phyloP scores from a whole-genome alignment of 805 yeast species.

The Metschnikowia colocasiae region DNA sequence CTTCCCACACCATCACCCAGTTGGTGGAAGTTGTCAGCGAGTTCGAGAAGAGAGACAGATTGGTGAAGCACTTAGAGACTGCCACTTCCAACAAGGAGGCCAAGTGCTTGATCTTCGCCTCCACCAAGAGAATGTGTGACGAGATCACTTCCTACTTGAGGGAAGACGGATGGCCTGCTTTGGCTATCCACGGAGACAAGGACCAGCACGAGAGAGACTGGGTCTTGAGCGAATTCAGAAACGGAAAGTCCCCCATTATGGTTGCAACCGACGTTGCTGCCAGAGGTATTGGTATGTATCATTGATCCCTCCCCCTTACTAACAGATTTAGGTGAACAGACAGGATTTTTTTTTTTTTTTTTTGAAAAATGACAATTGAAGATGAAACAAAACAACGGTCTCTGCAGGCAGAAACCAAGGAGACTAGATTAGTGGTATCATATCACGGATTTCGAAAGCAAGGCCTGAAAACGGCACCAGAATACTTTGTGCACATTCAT shows the following conservation, averaged over 20 bases:
- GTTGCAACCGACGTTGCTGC: slow-evolving; percentile 99
- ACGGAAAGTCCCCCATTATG: slow-evolving; percentile 93
- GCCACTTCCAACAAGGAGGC: slow-evolving; percentile 69
- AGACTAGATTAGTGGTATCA: slow-evolving; percentile 12
- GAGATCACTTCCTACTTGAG: slow-evolving; percentile 88
- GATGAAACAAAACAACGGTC: slow-evolving; percentile 1
- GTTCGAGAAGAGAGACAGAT: slow-evolving; percentile 91
- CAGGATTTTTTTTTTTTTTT: slow-evolving; percentile 6
- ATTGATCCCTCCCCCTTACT: slow-evolving; percentile 18
- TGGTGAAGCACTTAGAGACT: slow-evolving; percentile 74
- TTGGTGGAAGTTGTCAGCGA: slow-evolving; percentile 86
- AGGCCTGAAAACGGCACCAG: slow-evolving; percentile 1
- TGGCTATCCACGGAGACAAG: slow-evolving; percentile 98
- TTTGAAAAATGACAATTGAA: slow-evolving; percentile 4
- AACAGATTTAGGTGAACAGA: slow-evolving; percentile 11
- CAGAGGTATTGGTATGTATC: slow-evolving; percentile 96
- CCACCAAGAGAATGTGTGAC: slow-evolving; percentile 98
- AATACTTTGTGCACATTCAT: neutral
- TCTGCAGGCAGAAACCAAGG: slow-evolving; percentile 11
- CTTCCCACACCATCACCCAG: slow-evolving; percentile 95
- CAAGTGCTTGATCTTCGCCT: slow-evolving; percentile 84
- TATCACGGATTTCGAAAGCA: slow-evolving; percentile 5
- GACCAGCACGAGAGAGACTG: slow-evolving; percentile 98
- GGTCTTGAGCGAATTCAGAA: slow-evolving; percentile 90
- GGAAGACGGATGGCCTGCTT: slow-evolving; percentile 97